phyloP scores from a whole-genome alignment of 768 basidiomycete species.

The Tubosaeta brunneosetosa region DNA sequence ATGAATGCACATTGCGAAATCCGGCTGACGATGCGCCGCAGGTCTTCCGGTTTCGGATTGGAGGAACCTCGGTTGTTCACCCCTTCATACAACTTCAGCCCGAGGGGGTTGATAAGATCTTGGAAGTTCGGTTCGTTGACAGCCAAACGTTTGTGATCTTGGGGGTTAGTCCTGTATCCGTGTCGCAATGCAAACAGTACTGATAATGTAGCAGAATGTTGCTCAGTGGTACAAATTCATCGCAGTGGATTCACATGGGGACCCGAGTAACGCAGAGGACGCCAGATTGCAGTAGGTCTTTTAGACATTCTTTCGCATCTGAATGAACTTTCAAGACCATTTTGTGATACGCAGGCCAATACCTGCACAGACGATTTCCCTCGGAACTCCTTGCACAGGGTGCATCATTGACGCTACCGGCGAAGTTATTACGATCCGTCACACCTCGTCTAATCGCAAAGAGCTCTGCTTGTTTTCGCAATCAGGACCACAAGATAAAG shows the following conservation, averaged over 20 bases:
- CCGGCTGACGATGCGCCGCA: constrained; percentile 1
- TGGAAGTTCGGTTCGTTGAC: constrained; percentile 20
- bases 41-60: constrained; percentile 20
- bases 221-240: constrained; percentile 21
- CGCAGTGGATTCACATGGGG: constrained; percentile 8
- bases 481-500: constrained; percentile 5
- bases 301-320: background rate
- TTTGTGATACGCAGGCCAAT: constrained; percentile 10
- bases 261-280: constrained; percentile 4
- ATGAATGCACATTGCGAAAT: background rate
- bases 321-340: constrained; percentile 6
- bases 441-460: constrained; percentile 14
- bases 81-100: constrained; percentile 15
- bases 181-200: background rate
- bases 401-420: constrained; percentile 10
- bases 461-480: constrained; percentile 16
- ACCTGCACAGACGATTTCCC: constrained; percentile 4
- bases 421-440: constrained; percentile 18
- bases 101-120: constrained; percentile 18
- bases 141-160: constrained; percentile 20
- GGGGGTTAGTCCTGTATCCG: constrained; percentile 15
- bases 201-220: constrained; percentile 5
- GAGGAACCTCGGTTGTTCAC: background rate
- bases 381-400: constrained; percentile 3
- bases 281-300: constrained; percentile 18